These are phyloP conservation scores for Backusella macrospora DNA, from an alignment of 192 early-diverging fungal genomes.

Conservation along the genomic window DNA sequence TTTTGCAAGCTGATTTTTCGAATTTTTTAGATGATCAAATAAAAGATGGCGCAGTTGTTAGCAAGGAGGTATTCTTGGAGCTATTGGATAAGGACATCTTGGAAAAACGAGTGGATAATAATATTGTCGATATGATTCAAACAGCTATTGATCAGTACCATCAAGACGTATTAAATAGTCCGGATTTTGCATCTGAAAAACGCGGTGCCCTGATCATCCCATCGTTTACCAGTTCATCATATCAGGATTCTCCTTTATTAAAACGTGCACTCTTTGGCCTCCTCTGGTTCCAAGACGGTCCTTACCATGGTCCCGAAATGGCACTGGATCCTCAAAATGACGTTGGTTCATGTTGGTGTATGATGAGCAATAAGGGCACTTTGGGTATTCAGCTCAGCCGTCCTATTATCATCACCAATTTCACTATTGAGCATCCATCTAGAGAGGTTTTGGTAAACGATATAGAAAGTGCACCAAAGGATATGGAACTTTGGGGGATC, in stretches of 20 bases:
- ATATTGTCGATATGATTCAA: constrained; percentile 50
- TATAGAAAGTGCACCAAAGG: constrained; percentile 61
- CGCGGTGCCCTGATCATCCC: constrained; percentile 68
- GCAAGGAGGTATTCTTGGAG: constrained; percentile 9
- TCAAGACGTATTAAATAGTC: constrained; percentile 55
- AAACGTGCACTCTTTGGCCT: constrained; percentile 35
- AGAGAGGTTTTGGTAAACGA: constrained; percentile 54
- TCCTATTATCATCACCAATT: constrained; percentile 56
- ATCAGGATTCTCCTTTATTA: constrained; percentile 40
- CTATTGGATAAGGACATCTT: constrained; percentile 6
- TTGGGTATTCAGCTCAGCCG: constrained; percentile 63
- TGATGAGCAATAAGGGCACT: constrained; percentile 62
- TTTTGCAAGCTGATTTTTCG: background rate
- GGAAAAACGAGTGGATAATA: constrained; percentile 14
- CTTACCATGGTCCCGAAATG: constrained; percentile 42
- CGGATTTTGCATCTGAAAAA: constrained; percentile 71
- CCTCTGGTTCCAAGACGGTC: constrained; percentile 34
- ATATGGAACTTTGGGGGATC: constrained; percentile 67
- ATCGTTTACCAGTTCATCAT: constrained; percentile 61
- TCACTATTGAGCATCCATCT: constrained; percentile 74
- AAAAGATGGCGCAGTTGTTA: constrained; percentile 4
- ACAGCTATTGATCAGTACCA: constrained; percentile 61
- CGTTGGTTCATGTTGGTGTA: constrained; percentile 78
- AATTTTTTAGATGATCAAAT: background rate
- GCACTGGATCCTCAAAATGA: constrained; percentile 51